These are phyloP conservation scores for Rhizophagus prolifer DNA, from an alignment of 192 early-diverging fungal species.

Conservation along the genomic window DNA sequence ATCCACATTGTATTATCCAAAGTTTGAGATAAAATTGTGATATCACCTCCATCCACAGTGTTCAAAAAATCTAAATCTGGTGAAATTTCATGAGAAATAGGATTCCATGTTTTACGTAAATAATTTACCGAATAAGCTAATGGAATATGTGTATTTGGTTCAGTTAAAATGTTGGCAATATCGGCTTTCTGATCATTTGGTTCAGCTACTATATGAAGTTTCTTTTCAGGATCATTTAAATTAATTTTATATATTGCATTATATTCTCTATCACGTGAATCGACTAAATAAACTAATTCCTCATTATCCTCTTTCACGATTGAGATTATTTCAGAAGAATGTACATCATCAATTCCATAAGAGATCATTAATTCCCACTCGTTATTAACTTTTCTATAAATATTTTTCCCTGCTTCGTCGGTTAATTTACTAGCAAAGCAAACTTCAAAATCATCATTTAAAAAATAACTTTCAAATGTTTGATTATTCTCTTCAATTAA, in stretches of 20 bases:
- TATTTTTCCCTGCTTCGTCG: neutral
- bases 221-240: neutral
- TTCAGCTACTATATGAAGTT: neutral
- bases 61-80: neutral
- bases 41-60: slow-evolving; percentile 6
- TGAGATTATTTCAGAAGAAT: neutral
- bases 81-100: neutral
- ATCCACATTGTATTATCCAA: slow-evolving; percentile 30
- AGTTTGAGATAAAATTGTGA: slow-evolving; percentile 23
- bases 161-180: neutral
- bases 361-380: neutral
- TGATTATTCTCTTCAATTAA: slow-evolving; percentile 35
- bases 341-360: neutral
- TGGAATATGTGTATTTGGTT: neutral
- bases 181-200: neutral
- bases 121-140: neutral
- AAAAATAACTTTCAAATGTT: neutral
- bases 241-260: neutral
- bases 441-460: neutral
- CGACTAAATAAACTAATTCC: neutral
- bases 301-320: neutral
- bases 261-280: neutral
- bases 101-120: neutral
- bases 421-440: neutral
- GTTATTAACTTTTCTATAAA: neutral